phyloP scores from a whole-genome alignment of 2,329 filamentous ascomycete species.

The Talaromyces sp. region DNA sequence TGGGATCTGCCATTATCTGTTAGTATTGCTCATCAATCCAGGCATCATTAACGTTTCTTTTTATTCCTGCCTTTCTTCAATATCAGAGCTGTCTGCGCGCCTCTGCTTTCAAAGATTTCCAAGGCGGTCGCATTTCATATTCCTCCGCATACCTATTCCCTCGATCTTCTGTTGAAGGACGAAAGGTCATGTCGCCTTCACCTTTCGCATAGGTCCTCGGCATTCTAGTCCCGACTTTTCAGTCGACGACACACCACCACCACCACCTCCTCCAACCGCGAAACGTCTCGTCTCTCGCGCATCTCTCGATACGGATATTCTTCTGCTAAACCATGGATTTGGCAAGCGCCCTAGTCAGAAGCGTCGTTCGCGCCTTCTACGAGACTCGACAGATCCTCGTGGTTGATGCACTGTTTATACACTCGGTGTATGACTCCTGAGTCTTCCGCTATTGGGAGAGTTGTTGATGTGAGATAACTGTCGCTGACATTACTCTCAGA shows the following conservation, averaged over 20 bases:
- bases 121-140: neutral
- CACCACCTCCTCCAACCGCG: neutral
- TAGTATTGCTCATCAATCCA: neutral
- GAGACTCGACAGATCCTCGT: slow-evolving; percentile 78
- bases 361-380: slow-evolving; percentile 81
- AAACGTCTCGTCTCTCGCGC: neutral
- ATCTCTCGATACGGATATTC: neutral
- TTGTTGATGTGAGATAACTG: neutral
- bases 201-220: slow-evolving; percentile 9
- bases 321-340: slow-evolving; percentile 53
- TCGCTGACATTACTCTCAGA: slow-evolving; percentile 34
- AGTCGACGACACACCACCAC: slow-evolving; percentile 1
- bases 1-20: neutral
- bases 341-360: slow-evolving; percentile 77
- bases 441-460: slow-evolving; percentile 4
- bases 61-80: neutral
- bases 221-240: slow-evolving; percentile 5
- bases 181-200: slow-evolving; percentile 16
- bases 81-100: neutral
- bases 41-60: neutral
- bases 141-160: neutral
- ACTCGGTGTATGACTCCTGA: slow-evolving; percentile 58
- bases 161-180: slow-evolving; percentile 12
- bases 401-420: slow-evolving; percentile 72
- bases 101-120: neutral